phyloP scores from a whole-genome alignment of 352 stramenopile species.

The Pythium rishiriense region DNA sequence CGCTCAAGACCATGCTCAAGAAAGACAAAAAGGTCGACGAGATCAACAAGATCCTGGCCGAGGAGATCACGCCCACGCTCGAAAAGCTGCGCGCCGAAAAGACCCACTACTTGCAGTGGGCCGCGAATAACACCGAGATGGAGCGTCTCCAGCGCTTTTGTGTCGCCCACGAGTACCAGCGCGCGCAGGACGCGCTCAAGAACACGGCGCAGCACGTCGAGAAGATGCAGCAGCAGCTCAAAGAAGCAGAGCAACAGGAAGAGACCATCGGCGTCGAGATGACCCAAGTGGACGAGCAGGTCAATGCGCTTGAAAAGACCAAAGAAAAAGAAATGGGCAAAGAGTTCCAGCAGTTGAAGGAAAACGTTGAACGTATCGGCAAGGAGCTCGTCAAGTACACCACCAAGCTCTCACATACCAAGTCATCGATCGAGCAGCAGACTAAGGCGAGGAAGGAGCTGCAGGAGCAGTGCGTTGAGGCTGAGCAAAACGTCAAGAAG shows the following conservation, averaged over 20 bases:
- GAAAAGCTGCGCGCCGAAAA: slow-evolving; percentile 97
- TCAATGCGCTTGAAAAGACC: slow-evolving; percentile 58
- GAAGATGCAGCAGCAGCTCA: slow-evolving; percentile 86
- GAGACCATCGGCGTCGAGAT: slow-evolving; percentile 69
- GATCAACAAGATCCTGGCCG: slow-evolving; percentile 97
- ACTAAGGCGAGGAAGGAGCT: slow-evolving; percentile 59
- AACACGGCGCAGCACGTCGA: slow-evolving; percentile 89
- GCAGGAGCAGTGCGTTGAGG: slow-evolving; percentile 73
- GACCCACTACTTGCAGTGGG: slow-evolving; percentile 98
- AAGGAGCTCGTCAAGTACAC: slow-evolving; percentile 86
- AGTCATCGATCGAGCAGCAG: slow-evolving; percentile 71
- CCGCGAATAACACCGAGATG: slow-evolving; percentile 98
- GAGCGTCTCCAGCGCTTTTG: slow-evolving; percentile 97
- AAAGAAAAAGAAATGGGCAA: slow-evolving; percentile 85
- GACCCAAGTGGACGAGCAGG: slow-evolving; percentile 70
- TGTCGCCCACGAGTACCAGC: slow-evolving; percentile 94
- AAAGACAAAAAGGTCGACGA: slow-evolving; percentile 99
- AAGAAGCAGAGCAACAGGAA: slow-evolving; percentile 67
- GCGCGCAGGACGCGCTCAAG: slow-evolving; percentile 84
- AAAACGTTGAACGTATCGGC: slow-evolving; percentile 74
- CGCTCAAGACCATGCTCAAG: slow-evolving; percentile 99
- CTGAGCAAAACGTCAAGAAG: slow-evolving; percentile 71
- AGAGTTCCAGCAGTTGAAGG: slow-evolving; percentile 81
- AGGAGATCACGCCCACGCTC: slow-evolving; percentile 99
- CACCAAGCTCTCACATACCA: slow-evolving; percentile 77